phyloP scores from a whole-genome alignment of 176 grass and related monocot species.

The Raddia distichophylla region DNA sequence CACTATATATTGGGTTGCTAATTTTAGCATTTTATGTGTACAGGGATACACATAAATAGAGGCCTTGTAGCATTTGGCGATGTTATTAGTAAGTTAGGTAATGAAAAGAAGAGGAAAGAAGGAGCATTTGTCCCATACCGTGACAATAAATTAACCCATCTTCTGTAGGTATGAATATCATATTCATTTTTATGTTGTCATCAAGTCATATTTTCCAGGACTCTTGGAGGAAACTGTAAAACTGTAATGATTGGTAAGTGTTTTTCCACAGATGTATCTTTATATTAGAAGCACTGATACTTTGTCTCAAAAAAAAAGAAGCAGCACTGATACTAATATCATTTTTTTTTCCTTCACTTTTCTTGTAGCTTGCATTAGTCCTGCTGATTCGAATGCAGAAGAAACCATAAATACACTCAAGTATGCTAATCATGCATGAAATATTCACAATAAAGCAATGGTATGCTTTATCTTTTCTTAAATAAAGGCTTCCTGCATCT shows the following conservation, averaged over 20 bases:
- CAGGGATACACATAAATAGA: constrained; percentile 86
- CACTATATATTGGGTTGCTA: no score
- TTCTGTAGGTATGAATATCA: constrained; percentile 57
- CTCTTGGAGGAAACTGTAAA: constrained; percentile 86
- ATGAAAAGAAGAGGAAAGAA: constrained; percentile 88
- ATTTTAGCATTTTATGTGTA: background rate
- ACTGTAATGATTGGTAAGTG: constrained; percentile 82
- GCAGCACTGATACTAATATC: constrained; percentile 9
- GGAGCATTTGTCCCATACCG: constrained; percentile 77
- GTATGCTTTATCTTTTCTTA: constrained; percentile 44
- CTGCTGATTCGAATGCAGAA: constrained; percentile 84
- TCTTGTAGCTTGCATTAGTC: constrained; percentile 79
- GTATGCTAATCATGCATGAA: constrained; percentile 85
- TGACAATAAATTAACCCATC: constrained; percentile 78
- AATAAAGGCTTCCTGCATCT: background rate
- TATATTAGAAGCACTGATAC: background rate
- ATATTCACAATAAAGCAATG: constrained; percentile 89
- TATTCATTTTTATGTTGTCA: background rate
- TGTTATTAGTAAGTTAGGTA: constrained; percentile 77
- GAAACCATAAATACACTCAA: constrained; percentile 91
- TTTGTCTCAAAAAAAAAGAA: no score
- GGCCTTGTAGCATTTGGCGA: constrained; percentile 86
- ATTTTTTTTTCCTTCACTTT: constrained; percentile 1
- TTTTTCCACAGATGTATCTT: background rate
- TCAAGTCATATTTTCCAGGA: constrained; percentile 47